These are phyloP conservation scores for Secale cereale DNA, from an alignment of 176 grass and related monocot species.

Conservation along the genomic window DNA sequence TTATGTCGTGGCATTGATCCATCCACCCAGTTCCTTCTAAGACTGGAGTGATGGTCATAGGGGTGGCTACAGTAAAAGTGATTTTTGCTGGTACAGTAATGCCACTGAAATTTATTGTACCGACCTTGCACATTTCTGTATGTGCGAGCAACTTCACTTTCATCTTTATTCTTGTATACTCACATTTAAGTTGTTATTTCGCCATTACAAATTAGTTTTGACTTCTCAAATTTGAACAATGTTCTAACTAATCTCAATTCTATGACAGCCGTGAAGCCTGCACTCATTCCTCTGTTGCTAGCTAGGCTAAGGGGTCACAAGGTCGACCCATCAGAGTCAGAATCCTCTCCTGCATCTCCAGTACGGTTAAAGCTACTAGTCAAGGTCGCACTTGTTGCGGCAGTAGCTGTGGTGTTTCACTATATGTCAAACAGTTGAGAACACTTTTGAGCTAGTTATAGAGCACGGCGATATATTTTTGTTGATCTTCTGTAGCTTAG, in stretches of 20 bases:
- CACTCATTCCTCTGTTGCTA: constrained; percentile 35
- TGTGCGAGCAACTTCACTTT: neutral
- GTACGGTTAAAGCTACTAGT: constrained; percentile 30
- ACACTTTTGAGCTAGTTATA: constrained; percentile 18
- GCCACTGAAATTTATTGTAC: neutral
- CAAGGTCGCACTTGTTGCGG: constrained; percentile 36
- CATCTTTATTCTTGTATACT: neutral
- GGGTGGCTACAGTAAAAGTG: neutral
- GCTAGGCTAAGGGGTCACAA: constrained; percentile 40
- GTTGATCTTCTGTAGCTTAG: constrained; percentile 16
- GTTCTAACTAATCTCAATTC: constrained; percentile 10
- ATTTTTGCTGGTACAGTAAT: neutral
- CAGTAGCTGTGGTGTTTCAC: constrained; percentile 32
- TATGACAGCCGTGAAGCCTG: constrained; percentile 23
- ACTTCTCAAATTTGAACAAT: neutral
- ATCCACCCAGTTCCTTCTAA: neutral
- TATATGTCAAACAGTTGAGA: constrained; percentile 42
- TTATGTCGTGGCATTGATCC: neutral
- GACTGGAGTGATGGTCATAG: neutral
- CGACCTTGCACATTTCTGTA: neutral
- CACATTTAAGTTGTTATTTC: neutral
- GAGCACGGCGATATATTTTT: constrained; percentile 17
- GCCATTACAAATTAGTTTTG: neutral
- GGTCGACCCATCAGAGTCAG: neutral
- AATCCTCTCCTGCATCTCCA: constrained; percentile 16